Percentiles rank a stretch among this genome's conserved stretches.
These are phyloP conservation scores for Pleurostoma richardsiae DNA, from an alignment of 2,329 filamentous ascomycete genomes.

Conservation along the genomic window DNA sequence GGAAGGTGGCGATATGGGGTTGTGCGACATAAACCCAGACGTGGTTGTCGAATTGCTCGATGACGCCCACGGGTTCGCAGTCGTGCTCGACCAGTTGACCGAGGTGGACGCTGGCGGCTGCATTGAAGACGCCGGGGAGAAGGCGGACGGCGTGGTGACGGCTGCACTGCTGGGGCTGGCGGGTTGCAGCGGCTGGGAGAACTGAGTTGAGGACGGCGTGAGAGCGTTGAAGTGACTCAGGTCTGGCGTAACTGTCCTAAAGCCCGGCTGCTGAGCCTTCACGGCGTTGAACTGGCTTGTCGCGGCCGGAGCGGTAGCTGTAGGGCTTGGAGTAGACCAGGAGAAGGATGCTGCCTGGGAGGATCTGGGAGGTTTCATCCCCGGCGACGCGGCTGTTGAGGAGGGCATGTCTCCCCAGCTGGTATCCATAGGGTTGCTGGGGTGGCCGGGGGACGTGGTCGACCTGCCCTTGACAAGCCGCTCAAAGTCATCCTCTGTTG, in stretches of 20 bases:
- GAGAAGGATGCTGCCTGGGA: constrained; percentile 45
- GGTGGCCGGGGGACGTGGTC: constrained; percentile 18
- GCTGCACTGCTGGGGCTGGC: constrained; percentile 17
- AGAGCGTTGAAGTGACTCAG: constrained; percentile 49
- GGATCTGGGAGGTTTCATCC: constrained; percentile 21
- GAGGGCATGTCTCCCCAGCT: constrained; percentile 44
- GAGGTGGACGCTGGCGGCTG: constrained; percentile 13
- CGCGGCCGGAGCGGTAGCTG: constrained; percentile 20
- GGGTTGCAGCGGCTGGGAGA: constrained; percentile 54
- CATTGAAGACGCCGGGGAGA: constrained; percentile 17
- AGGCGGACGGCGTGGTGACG: constrained; percentile 18
- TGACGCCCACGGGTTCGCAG: constrained; percentile 45
- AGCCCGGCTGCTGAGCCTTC: constrained; percentile 34
- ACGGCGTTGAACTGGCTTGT: constrained; percentile 23
- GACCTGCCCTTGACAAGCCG: constrained; percentile 76
- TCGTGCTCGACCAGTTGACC: constrained; percentile 44
- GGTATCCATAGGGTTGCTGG: constrained; percentile 34
- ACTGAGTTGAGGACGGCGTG: constrained; percentile 56
- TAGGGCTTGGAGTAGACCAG: constrained; percentile 56
- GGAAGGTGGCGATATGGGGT: constrained; percentile 16
- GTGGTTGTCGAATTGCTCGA: constrained; percentile 21
- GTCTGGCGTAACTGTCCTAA: constrained; percentile 56
- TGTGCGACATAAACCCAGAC: constrained; percentile 16
- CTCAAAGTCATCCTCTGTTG: constrained; percentile 74
- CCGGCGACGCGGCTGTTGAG: constrained; percentile 25